phyloP scores from a whole-genome alignment of 2,329 filamentous ascomycete species.

The Penicillium sp. region DNA sequence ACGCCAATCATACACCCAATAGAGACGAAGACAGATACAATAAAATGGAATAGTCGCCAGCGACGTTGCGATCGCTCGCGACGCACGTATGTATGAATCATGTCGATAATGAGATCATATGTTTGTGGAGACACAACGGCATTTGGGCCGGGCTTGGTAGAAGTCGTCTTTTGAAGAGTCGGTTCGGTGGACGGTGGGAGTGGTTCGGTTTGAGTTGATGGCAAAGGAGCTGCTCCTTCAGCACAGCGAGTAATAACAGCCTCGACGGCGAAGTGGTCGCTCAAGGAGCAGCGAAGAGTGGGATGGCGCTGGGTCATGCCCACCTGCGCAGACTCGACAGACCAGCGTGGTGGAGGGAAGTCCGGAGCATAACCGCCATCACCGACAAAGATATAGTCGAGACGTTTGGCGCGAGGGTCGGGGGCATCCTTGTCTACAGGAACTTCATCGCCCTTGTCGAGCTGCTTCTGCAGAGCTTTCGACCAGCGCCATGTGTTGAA shows the following conservation, averaged over 20 bases:
- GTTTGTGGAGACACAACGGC: slow-evolving; percentile 51
- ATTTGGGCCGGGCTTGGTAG: slow-evolving; percentile 29
- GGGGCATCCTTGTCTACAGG: slow-evolving; percentile 65
- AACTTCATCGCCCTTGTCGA: slow-evolving; percentile 68
- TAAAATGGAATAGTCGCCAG: slow-evolving; percentile 75
- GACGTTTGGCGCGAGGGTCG: slow-evolving; percentile 78
- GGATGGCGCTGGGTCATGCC: slow-evolving; percentile 83
- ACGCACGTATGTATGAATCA: slow-evolving; percentile 67
- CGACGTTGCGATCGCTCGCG: slow-evolving; percentile 74
- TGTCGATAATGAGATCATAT: slow-evolving; percentile 73
- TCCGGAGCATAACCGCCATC: slow-evolving; percentile 49
- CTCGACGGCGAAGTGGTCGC: slow-evolving; percentile 92
- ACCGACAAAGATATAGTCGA: slow-evolving; percentile 92
- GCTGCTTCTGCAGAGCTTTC: slow-evolving; percentile 67
- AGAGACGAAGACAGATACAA: slow-evolving; percentile 66
- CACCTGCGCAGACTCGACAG: slow-evolving; percentile 70
- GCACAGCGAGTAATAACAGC: slow-evolving; percentile 65
- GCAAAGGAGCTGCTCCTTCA: slow-evolving; percentile 4
- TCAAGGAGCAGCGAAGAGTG: slow-evolving; percentile 79
- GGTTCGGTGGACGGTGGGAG: slow-evolving; percentile 16
- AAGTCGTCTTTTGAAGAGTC: slow-evolving; percentile 21
- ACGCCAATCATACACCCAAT: slow-evolving; percentile 77
- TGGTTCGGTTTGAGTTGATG: slow-evolving; percentile 8
- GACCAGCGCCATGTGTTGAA: slow-evolving; percentile 95
- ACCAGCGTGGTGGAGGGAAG: slow-evolving; percentile 59